Conservation (phyloP, 306 rosid species). For the Elaeagnus macrophylla region DNA sequence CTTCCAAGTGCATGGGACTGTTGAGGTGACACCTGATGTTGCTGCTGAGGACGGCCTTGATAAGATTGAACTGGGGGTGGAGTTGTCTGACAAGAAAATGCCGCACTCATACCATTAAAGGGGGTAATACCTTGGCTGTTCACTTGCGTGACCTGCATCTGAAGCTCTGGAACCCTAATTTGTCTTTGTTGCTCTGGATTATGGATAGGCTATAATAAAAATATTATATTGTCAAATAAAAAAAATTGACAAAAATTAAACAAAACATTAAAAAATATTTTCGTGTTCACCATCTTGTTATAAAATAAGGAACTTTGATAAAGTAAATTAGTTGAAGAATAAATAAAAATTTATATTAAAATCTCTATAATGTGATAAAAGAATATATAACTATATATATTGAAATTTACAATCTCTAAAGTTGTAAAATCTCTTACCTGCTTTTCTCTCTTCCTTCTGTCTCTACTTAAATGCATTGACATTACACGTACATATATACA, state of each 20-base stretch:
- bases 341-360: no score
- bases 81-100: conserved; percentile 71
- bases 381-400: no score
- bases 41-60: conserved; percentile 73
- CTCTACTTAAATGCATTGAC: no score
- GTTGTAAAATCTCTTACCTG: no score
- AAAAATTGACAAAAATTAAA: background rate
- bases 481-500: no score
- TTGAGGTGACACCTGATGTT: conserved; percentile 67
- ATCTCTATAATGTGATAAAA: no score
- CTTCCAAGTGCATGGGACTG: conserved; percentile 59
- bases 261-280: background rate
- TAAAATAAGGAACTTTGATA: no score
- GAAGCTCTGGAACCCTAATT: conserved; percentile 71
- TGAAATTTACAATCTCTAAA: no score
- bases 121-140: conserved; percentile 65
- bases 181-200: conserved; percentile 83
- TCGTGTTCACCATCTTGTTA: no score
- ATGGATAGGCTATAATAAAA: conserved; percentile 61
- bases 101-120: conserved; percentile 68
- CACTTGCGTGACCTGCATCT: conserved; percentile 66
- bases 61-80: conserved; percentile 58
- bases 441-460: no score
- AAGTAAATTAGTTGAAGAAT: no score
- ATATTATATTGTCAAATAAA: conserved; percentile 8